Evolutionary conservation across 805 yeast genomes (phyloP), one percentile per base, ranked within the genome.

Genomic region (Torulaspora microellipsoides): DNA sequence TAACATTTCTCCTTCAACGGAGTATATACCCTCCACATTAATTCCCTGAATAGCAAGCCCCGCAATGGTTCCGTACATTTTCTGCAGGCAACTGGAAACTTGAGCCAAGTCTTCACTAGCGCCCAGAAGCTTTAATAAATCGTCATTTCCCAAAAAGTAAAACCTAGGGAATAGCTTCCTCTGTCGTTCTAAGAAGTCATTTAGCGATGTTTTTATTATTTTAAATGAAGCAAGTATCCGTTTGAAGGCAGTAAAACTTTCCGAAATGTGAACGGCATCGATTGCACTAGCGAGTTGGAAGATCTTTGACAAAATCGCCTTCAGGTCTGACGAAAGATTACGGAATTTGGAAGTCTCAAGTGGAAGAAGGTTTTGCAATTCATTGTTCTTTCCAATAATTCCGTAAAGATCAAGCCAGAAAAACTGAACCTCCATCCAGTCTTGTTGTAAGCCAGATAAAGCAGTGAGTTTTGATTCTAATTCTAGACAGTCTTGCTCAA

Each of bases 141-240:
- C 96, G 47, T 89, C 96, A 59, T 91, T 91, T 5, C 97, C 96
- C 23, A 91, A 67, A 58, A 91, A 90, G 55, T 83, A 89, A 43
- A 89, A 82, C 36, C 97, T 71, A 1, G 96, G 90, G 54, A 84
- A 91, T 1, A 71, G 46, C 33, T 76, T 82, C 49, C 98, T 68
- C 58, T 90, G 95, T 31, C 75, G 76, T 53, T 90, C 97, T 27
- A 91, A 67, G 58, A 81, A 91, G 8, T 86, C 91, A 10, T 80
- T 71, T 11, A 91, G 68, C 0, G 96, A 81, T 41, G 73, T 76
- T 35, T 81, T 73, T 1, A 87, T 75, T 49, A 72, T 78, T 4
- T 51, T 54, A 27, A 90, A 67, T n/a, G 82, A 72, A 0, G 80
- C 85, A 3, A 71, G 56, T 2, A 79, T 55, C 34, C 80, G 73